These are phyloP conservation scores for Quercus phellos DNA, from an alignment of 331 rosid genomes.

Conservation along the genomic window DNA sequence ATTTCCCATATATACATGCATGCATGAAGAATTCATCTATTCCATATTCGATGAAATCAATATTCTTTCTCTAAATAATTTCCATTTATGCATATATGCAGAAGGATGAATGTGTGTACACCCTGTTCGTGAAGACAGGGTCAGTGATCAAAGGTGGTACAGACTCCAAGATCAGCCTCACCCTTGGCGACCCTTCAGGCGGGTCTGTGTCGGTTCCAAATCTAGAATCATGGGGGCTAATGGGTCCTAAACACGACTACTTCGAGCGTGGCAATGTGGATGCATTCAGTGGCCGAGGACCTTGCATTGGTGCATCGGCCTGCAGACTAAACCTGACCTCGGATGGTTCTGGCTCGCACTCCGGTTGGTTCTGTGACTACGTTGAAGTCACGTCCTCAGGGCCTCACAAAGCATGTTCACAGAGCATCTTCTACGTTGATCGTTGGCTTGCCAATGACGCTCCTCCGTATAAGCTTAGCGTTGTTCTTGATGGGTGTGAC, in stretches of 20 bases:
- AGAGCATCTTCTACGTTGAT: slow-evolving; percentile 19
- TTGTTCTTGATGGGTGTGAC: slow-evolving; percentile 1
- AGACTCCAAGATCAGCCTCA: slow-evolving; percentile 16
- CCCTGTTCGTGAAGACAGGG: slow-evolving; percentile 24
- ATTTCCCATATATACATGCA: neutral
- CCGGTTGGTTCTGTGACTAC: slow-evolving; percentile 25
- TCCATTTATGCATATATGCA: neutral
- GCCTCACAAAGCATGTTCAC: slow-evolving; percentile 19
- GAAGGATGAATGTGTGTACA: slow-evolving; percentile 25
- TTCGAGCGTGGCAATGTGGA: slow-evolving; percentile 25
- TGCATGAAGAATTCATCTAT: neutral
- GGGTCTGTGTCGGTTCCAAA: neutral
- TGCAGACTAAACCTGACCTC: slow-evolving; percentile 29
- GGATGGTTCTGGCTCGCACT: slow-evolving; percentile 26
- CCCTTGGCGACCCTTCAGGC: slow-evolving; percentile 5
- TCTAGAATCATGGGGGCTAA: slow-evolving; percentile 18
- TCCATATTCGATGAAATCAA: neutral
- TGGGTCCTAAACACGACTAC: slow-evolving; percentile 13
- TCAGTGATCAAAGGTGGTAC: slow-evolving; percentile 27
- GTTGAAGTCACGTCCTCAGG: slow-evolving; percentile 28
- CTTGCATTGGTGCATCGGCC: slow-evolving; percentile 12
- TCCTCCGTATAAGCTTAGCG: slow-evolving; percentile 10
- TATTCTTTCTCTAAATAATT: no score
- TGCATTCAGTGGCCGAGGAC: slow-evolving; percentile 20
- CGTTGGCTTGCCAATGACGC: slow-evolving; percentile 26